A percentile compares a stretch with the other conserved stretches of the same genome.
Conservation (phyloP, 805 yeast species). For the Helenozyma baotianmanensis region DNA sequence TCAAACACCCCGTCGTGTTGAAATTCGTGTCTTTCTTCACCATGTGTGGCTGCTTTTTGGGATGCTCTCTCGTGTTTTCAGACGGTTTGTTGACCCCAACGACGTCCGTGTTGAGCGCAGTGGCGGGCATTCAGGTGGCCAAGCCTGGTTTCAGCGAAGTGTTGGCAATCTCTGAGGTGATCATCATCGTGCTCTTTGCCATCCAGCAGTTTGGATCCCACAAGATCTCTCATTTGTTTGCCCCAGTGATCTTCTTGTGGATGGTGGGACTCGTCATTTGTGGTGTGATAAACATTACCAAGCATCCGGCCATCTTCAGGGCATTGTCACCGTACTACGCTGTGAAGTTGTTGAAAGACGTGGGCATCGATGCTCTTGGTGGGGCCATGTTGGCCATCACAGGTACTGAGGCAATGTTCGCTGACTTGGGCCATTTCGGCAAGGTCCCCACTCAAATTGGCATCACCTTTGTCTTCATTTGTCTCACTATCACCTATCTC, state of each 20-base stretch:
- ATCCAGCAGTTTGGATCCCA: conserved; percentile 49
- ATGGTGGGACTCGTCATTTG: conserved; percentile 38
- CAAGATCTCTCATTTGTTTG: conserved; percentile 44
- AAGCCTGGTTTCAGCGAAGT: conserved; percentile 41
- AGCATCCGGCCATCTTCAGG: conserved; percentile 41
- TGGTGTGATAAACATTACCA: conserved; percentile 44
- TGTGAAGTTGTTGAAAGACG: conserved; percentile 34
- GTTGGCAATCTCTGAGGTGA: conserved; percentile 46
- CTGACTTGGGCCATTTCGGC: conserved; percentile 58
- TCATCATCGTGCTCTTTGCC: conserved; percentile 42
- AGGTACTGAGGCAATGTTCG: conserved; percentile 63
- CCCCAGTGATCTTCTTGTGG: conserved; percentile 55
- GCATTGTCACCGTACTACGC: conserved; percentile 53
- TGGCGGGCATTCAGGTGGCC: conserved; percentile 53
- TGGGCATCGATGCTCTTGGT: conserved; percentile 42
- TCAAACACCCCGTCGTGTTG: conserved; percentile 22
- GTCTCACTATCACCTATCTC: conserved; percentile 47
- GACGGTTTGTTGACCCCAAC: conserved; percentile 64
- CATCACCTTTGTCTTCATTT: conserved; percentile 47
- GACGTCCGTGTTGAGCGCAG: conserved; percentile 54
- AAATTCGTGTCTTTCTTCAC: conserved; percentile 29
- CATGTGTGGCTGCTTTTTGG: conserved; percentile 42
- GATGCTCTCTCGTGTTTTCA: conserved; percentile 53
- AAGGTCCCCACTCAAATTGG: conserved; percentile 46
- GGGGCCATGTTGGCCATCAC: conserved; percentile 53